A percentile compares a stretch with the other conserved stretches of the same genome.
These are phyloP conservation scores for Calonectria hongkongensis DNA, from an alignment of 2,329 filamentous ascomycete species.

Conservation along the genomic window DNA sequence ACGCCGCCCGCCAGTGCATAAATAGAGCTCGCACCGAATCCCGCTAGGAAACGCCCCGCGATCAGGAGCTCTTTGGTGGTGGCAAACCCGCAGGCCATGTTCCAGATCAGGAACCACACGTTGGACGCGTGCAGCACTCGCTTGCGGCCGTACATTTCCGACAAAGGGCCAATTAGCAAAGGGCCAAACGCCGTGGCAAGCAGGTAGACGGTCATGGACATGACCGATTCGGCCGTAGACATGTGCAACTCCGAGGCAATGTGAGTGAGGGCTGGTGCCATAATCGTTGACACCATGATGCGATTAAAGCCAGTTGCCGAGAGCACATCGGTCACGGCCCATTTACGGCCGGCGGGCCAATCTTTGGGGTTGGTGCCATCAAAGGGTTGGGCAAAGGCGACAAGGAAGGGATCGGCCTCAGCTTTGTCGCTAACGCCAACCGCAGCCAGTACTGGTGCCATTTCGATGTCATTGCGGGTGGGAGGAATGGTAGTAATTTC, in stretches of 20 bases:
- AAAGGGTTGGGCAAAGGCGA: conserved; percentile 52
- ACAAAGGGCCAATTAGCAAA: conserved; percentile 65
- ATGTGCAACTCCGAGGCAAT: conserved; percentile 73
- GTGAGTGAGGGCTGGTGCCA: conserved; percentile 68
- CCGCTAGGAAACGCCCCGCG: conserved; percentile 66
- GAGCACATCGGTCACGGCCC: conserved; percentile 69
- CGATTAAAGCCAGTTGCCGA: conserved; percentile 71
- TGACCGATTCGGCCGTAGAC: conserved; percentile 65
- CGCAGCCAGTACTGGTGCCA: not conserved
- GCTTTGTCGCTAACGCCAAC: not conserved
- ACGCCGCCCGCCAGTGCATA: conserved; percentile 68
- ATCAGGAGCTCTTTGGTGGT: conserved; percentile 63
- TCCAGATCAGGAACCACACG: conserved; percentile 70
- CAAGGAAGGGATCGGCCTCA: conserved; percentile 49
- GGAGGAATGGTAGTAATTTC: not conserved
- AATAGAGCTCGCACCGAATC: conserved; percentile 67
- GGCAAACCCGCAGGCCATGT: conserved; percentile 66
- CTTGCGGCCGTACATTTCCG: conserved; percentile 69
- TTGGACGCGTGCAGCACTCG: conserved; percentile 65
- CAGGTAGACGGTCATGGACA: conserved; percentile 67
- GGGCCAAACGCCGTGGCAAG: conserved; percentile 66
- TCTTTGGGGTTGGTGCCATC: conserved; percentile 63
- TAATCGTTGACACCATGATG: conserved; percentile 71
- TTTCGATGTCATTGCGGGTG: not conserved
- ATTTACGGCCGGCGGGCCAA: conserved; percentile 65